Evolutionary conservation across 2,329 filamentous ascomycete species (phyloP).

Genomic region (Emergomyces orientalis): DNA sequence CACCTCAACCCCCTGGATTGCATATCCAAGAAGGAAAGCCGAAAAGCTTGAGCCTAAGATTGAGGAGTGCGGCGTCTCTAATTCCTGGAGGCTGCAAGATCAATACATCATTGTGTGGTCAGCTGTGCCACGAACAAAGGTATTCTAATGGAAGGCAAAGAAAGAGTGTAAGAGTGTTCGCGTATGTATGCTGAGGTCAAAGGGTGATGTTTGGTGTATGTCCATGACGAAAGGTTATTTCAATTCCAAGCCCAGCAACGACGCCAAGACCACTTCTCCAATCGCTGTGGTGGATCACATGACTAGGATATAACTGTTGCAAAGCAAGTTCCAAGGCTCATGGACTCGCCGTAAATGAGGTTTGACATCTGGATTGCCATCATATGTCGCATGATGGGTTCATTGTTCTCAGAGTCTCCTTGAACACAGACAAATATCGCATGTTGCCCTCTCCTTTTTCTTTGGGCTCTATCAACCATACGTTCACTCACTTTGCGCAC

Average conservation of each 20-base stretch:
- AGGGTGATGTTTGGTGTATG: too few species aligned
- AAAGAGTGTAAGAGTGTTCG: background rate
- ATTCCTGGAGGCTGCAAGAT: background rate
- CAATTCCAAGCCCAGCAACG: background rate
- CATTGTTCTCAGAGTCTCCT: background rate
- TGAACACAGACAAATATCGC: background rate
- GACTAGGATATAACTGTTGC: background rate
- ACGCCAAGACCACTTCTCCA: background rate
- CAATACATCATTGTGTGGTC: background rate
- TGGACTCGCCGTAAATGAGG: background rate
- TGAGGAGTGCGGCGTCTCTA: background rate
- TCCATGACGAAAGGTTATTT: too few species aligned
- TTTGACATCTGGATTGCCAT: background rate
- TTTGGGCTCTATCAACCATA: background rate
- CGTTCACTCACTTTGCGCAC: background rate
- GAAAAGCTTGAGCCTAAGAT: too few species aligned
- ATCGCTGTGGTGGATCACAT: background rate
- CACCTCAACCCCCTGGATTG: too few species aligned
- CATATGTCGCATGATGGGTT: background rate
- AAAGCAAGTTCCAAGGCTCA: background rate
- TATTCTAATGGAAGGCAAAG: background rate
- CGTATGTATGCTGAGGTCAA: too few species aligned
- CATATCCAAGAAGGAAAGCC: too few species aligned
- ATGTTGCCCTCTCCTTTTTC: background rate
- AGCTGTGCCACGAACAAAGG: background rate